Percentiles rank a stretch among this genome's conserved stretches.
Evolutionary conservation across 371 early-diverging fungal genomes (phyloP).

Genomic region (Blakeslea trispora): DNA sequence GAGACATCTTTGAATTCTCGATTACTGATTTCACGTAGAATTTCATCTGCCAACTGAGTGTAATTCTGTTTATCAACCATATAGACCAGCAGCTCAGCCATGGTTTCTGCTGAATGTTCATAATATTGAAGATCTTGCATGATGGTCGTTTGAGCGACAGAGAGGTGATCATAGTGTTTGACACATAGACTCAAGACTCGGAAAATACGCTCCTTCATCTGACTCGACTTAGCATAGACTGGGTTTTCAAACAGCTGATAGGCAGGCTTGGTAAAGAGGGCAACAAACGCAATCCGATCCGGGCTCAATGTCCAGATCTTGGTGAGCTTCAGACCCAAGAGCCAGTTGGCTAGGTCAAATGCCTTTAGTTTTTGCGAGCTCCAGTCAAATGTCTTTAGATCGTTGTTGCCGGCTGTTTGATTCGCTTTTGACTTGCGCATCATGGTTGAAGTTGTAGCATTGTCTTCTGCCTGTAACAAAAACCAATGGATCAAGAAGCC

Average conservation of each 20-base stretch:
- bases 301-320: constrained; percentile 80
- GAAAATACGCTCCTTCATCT: constrained; percentile 61
- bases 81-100: constrained; percentile 83
- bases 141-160: constrained; percentile 81
- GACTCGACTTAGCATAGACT: constrained; percentile 60
- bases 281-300: constrained; percentile 77
- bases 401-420: constrained; percentile 20
- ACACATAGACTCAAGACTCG: constrained; percentile 65
- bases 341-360: constrained; percentile 55
- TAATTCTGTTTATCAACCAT: constrained; percentile 67
- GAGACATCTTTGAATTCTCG: constrained; percentile 62
- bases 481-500: constrained; percentile 78
- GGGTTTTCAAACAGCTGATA: constrained; percentile 82
- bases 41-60: constrained; percentile 76
- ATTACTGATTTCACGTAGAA: constrained; percentile 71
- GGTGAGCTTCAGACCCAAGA: constrained; percentile 70
- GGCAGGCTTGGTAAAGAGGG: constrained; percentile 85
- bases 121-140: constrained; percentile 89
- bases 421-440: constrained; percentile 26
- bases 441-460: constrained; percentile 37
- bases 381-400: constrained; percentile 61
- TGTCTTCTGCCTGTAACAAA: constrained; percentile 63
- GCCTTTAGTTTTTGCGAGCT: constrained; percentile 50
- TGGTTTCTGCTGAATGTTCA: constrained; percentile 89
- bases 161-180: constrained; percentile 71